Evolutionary conservation across 495 filamentous ascomycete species (phyloP).

Genomic region (Collariella sp.): DNA sequence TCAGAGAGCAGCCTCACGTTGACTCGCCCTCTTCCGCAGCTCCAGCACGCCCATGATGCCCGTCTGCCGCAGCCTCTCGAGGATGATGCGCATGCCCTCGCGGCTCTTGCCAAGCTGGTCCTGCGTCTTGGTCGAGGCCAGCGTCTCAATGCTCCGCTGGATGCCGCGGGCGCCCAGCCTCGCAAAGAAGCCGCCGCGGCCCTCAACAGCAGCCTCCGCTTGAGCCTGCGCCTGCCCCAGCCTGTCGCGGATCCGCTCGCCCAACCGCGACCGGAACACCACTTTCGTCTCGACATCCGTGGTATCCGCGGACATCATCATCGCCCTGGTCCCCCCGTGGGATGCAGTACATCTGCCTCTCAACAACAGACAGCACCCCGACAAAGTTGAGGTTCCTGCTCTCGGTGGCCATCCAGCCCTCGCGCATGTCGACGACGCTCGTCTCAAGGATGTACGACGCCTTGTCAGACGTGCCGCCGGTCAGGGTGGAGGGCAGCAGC

Average conservation of each 20-base stretch:
- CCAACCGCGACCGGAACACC: constrained; percentile 74
- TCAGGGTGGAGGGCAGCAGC: constrained; percentile 60
- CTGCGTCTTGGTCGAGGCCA: constrained; percentile 73
- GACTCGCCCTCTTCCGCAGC: constrained; percentile 52
- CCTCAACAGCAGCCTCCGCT: constrained; percentile 13
- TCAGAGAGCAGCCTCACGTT: constrained; percentile 18
- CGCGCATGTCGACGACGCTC: constrained; percentile 77
- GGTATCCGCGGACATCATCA: constrained; percentile 34
- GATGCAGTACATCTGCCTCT: constrained; percentile 68
- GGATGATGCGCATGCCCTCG: constrained; percentile 90
- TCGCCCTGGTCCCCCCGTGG: constrained; percentile 28
- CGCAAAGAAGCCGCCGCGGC: constrained; percentile 31
- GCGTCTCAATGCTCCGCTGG: constrained; percentile 80
- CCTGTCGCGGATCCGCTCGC: constrained; percentile 56
- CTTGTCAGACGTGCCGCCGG: constrained; percentile 64
- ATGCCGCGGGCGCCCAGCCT: constrained; percentile 70
- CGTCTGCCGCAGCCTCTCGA: constrained; percentile 68
- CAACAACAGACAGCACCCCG: constrained; percentile 83
- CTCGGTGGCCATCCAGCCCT: constrained; percentile 83
- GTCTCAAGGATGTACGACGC: constrained; percentile 87
- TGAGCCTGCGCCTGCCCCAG: constrained; percentile 23
- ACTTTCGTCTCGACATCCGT: constrained; percentile 81
- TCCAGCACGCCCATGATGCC: constrained; percentile 84
- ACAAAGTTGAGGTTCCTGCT: constrained; percentile 83
- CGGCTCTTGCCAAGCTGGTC: constrained; percentile 80